Percentiles rank a stretch among this genome's conserved stretches.
Evolutionary conservation across 2,329 filamentous ascomycete genomes (phyloP).

Genomic region (Onygena corvina): DNA sequence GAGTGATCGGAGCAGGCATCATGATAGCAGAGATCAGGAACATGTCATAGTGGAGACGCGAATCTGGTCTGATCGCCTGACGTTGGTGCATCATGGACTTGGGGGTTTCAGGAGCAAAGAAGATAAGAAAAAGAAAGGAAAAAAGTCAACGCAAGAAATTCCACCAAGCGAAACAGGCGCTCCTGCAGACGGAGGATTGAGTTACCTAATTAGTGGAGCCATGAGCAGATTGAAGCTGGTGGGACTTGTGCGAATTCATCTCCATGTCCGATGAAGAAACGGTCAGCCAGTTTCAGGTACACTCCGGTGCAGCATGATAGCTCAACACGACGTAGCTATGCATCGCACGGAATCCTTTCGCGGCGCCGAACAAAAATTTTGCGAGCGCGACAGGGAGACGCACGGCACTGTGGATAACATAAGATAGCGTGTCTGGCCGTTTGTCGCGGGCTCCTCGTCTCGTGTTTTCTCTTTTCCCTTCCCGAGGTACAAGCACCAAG

Average conservation of each 20-base stretch:
- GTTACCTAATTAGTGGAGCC: background rate
- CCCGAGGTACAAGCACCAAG: background rate
- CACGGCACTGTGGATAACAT: no score
- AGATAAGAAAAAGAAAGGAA: background rate
- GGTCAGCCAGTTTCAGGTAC: slow-evolving; percentile 1
- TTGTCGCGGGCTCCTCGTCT: no score
- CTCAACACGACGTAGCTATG: no score
- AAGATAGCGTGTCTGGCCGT: no score
- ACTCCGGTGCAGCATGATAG: no score
- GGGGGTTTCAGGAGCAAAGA: slow-evolving; percentile 1
- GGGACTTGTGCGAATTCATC: background rate
- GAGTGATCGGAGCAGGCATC: slow-evolving; percentile 15
- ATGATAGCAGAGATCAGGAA: slow-evolving; percentile 11
- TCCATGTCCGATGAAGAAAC: background rate
- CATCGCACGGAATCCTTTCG: no score
- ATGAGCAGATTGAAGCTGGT: background rate
- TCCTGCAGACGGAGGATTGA: slow-evolving; percentile 7
- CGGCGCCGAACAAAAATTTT: no score
- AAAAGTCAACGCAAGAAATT: background rate
- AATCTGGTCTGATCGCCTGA: slow-evolving; percentile 12
- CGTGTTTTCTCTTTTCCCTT: background rate
- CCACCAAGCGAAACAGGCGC: slow-evolving; percentile 11
- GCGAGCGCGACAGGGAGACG: no score
- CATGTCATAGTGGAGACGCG: slow-evolving; percentile 12
- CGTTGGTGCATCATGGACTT: slow-evolving; percentile 8